Conservation (phyloP, 257 asterid species). For the Phtheirospermum japonicum region DNA sequence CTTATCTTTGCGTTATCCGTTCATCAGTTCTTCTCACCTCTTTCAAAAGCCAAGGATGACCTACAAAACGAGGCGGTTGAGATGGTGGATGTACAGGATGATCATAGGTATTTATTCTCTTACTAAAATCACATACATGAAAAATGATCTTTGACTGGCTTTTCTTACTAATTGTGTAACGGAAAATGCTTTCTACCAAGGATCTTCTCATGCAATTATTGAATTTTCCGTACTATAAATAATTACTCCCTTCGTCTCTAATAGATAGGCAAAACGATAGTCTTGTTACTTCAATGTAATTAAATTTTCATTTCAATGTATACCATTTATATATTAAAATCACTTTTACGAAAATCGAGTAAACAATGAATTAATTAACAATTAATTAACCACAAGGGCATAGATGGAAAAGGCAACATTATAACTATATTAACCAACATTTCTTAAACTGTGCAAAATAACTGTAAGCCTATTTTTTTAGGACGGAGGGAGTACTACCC, state of each 20-base stretch:
- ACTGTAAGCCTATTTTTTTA: too few relatives aligned
- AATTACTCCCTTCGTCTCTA: conserved; percentile 3
- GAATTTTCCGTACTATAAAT: conserved; percentile 6
- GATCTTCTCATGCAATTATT: conserved; percentile 11
- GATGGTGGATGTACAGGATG: conserved; percentile 42
- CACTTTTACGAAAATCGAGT: background rate
- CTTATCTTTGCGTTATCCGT: conserved; percentile 32
- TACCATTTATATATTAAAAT: too few relatives aligned
- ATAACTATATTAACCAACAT: too few relatives aligned
- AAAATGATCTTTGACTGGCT: background rate
- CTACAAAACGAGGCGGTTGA: conserved; percentile 55
- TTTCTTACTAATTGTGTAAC: background rate
- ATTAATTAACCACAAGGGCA: too few relatives aligned
- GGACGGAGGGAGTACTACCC: too few relatives aligned
- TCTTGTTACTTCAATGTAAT: too few relatives aligned
- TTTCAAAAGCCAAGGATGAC: conserved; percentile 87
- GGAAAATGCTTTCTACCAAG: conserved; percentile 11
- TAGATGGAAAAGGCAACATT: too few relatives aligned
- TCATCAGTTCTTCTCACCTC: conserved; percentile 87
- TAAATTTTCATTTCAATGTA: too few relatives aligned
- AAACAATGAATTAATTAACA: too few relatives aligned
- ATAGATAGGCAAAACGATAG: too few relatives aligned
- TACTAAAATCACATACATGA: background rate
- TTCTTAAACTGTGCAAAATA: too few relatives aligned
- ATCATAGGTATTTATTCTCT: conserved; percentile 48